phyloP scores from a whole-genome alignment of 139 green algal genomes.

The Marvania coccoides region DNA sequence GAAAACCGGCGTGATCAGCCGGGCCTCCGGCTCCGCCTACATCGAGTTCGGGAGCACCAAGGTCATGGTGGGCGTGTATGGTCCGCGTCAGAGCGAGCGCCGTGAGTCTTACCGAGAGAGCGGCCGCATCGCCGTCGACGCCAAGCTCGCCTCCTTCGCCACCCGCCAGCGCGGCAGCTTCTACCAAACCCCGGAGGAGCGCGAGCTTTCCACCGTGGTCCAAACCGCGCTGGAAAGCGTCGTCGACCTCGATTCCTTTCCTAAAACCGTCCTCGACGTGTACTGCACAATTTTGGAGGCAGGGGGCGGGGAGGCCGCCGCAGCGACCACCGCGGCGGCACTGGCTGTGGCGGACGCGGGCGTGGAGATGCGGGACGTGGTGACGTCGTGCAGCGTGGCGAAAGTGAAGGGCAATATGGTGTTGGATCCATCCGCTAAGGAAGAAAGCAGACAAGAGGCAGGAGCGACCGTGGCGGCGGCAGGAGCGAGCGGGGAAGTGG shows the following conservation, averaged over 20 bases:
- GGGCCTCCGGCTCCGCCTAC: conserved; percentile 69
- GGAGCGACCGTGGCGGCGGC: conserved; percentile 45
- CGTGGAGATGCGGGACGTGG: conserved; percentile 61
- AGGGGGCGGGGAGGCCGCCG: conserved; percentile 47
- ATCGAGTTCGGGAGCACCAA: conserved; percentile 66
- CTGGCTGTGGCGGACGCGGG: conserved; percentile 69
- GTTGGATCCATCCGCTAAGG: conserved; percentile 48
- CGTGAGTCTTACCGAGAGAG: conserved; percentile 45
- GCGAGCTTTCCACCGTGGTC: conserved; percentile 27
- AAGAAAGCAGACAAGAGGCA: conserved; percentile 40
- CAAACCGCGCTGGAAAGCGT: conserved; percentile 43
- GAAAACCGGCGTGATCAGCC: conserved; percentile 45
- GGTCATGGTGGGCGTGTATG: conserved; percentile 70
- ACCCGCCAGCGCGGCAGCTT: conserved; percentile 21
- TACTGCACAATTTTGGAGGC: conserved; percentile 59
- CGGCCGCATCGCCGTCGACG: conserved; percentile 55
- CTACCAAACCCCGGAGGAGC: conserved; percentile 31
- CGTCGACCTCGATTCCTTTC: conserved; percentile 52
- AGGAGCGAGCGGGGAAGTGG: conserved; percentile 36
- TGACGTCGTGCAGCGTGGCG: conserved; percentile 50
- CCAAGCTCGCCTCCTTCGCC: conserved; percentile 57
- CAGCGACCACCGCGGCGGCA: conserved; percentile 44
- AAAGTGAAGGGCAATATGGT: conserved; percentile 28
- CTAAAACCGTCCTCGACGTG: conserved; percentile 64
- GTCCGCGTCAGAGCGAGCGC: conserved; percentile 51